Percentiles rank a stretch among this genome's conserved stretches.
Conservation (phyloP, 805 yeast genomes). For the Myxozyma melibiosi region DNA sequence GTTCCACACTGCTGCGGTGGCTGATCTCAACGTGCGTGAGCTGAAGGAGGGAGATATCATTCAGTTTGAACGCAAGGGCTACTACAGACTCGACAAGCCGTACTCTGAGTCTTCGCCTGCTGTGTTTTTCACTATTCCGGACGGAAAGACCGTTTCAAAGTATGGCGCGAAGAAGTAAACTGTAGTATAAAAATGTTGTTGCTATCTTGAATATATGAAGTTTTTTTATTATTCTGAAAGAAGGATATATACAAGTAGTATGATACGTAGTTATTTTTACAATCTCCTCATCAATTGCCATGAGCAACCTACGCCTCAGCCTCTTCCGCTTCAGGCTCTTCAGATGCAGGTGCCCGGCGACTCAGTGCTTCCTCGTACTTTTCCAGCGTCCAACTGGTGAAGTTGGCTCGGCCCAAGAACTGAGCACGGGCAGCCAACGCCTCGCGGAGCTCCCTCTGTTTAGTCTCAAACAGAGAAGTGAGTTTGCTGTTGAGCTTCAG, state of each 20-base stretch:
- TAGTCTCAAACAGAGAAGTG: neutral
- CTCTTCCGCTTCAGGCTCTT: neutral
- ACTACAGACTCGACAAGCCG: slow-evolving; percentile 74
- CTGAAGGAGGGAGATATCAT: slow-evolving; percentile 85
- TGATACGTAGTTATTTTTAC: slow-evolving; percentile 4
- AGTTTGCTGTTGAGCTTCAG: neutral
- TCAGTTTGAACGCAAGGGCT: slow-evolving; percentile 97
- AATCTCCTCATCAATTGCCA: neutral
- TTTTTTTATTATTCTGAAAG: neutral
- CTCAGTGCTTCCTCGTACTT: neutral
- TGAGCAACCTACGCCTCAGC: neutral
- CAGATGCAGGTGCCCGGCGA: neutral
- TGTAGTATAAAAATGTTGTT: neutral
- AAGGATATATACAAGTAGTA: slow-evolving; percentile 11
- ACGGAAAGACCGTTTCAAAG: slow-evolving; percentile 80
- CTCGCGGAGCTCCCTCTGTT: neutral
- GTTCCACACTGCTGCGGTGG: slow-evolving; percentile 75
- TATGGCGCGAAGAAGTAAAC: slow-evolving; percentile 67
- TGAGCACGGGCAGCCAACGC: slow-evolving; percentile 1
- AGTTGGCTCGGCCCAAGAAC: neutral
- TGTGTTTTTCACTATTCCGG: slow-evolving; percentile 91
- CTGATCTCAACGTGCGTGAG: slow-evolving; percentile 73
- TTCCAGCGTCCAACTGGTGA: slow-evolving; percentile 9
- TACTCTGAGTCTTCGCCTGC: slow-evolving; percentile 60
- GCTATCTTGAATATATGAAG: neutral